Base-by-base conservation (phyloP, 2,329 filamentous ascomycete species). In the Chrysoporthe austroafricana region DNA sequence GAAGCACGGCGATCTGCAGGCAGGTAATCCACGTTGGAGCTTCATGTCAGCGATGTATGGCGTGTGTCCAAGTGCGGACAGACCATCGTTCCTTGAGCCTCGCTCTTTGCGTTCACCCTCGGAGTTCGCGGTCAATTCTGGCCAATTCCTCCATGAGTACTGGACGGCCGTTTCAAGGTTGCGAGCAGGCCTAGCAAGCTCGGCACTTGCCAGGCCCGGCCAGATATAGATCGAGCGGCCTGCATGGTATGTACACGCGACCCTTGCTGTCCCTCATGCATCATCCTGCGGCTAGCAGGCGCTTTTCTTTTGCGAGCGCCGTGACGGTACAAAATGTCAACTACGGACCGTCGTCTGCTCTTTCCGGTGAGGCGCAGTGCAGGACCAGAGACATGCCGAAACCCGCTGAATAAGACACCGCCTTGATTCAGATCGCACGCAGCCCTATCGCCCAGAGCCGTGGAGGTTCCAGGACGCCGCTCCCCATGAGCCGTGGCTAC, bases 391-490 rank as follows among this genome's bases (percentile, higher is more conserved):
- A 66, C 58, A 48, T 44, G 61, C 44, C 58, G 46, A 58, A n/a
- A 56, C 60, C 64, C 44, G 64, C 67, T 69, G 21, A 56, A 56
- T 66, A 62, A 69, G 67, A 46, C 36, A 63, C 42, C 42, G 62
- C 34, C 54, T 52, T 57, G 56, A 44, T 39, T 21, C 36, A 52
- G 44, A 52, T 16, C 34, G 46, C 48, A 61, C 63, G 60, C 67
- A 69, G 64, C 60, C 64, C 57, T 68, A 58, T 58, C 39, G 44
- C 21, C 16, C 46, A 32, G 11, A 54, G 16, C 13, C 11, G 34
- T 18, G 34, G 16, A 44, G 42, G 57, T 56, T 56, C 46, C 60
- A 56, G 56, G 61, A 54, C 56, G 64, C 67, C 48, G 60, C 60
- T 52, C 62, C 63, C 60, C 52, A 54, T 54, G 34, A 26, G 26